Conservation (phyloP, 2,329 filamentous ascomycete genomes). For the Pseudogymnoascus destructans region DNA sequence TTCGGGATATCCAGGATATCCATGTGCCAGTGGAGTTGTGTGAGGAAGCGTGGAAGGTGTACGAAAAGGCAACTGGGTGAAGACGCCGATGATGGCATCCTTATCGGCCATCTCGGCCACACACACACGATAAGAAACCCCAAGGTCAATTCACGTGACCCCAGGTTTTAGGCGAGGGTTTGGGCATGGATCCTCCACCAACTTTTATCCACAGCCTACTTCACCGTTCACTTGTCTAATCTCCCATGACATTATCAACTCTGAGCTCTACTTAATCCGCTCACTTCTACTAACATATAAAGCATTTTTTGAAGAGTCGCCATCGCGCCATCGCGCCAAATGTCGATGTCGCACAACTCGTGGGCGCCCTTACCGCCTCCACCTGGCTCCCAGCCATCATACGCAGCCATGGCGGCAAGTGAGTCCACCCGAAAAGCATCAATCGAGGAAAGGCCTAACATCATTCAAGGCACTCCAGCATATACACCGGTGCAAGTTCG, state of each 20-base stretch:
- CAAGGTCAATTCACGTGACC: not conserved
- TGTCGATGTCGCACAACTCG: conserved; percentile 11
- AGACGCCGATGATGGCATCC: conserved; percentile 7
- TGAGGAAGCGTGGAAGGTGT: not conserved
- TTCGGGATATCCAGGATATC: conserved; percentile 64
- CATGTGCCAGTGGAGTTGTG: conserved; percentile 16
- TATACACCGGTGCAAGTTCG: conserved; percentile 34
- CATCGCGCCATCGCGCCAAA: conserved; percentile 2
- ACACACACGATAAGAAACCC: not conserved
- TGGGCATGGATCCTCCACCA: not conserved
- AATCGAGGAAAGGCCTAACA: conserved; percentile 22
- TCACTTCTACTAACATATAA: conserved; percentile 4
- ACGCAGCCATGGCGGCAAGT: conserved; percentile 22
- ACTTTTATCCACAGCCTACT: conserved; percentile 2
- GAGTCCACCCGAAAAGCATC: conserved; percentile 14
- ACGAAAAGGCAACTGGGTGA: not conserved
- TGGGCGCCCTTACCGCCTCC: conserved; percentile 27
- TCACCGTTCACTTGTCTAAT: not conserved
- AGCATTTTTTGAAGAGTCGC: not conserved
- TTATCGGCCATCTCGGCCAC: not conserved
- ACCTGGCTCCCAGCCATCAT: conserved; percentile 29
- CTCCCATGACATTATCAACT: not conserved
- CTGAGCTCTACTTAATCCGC: conserved; percentile 4
- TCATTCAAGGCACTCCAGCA: conserved; percentile 27
- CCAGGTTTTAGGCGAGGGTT: not conserved